Evolutionary conservation across 352 stramenopile genomes (phyloP), one percentile per base, ranked within the genome.

Genomic region (Globisporangium nagaii): DNA sequence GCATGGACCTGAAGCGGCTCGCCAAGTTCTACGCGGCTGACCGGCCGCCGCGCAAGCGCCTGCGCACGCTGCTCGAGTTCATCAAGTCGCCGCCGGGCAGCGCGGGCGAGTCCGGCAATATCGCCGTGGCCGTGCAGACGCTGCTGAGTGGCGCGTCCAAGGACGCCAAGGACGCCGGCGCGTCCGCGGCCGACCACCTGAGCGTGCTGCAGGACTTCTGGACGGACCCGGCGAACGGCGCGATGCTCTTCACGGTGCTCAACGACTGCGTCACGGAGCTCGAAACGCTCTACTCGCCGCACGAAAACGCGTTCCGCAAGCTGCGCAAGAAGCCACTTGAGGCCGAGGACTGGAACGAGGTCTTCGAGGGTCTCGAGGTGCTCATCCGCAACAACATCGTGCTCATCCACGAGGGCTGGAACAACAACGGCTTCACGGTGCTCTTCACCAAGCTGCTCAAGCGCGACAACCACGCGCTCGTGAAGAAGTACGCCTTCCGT

Each of bases 401-500:
- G 25, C 58, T 82, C 20, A 71, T 95, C 41, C 68, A 82, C 41
- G 83, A 90, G 3, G 85, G 83, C 1, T 95, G 85, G 85, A 86
- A 93, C 59, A 84, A 79, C 53, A 83, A 86, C 39, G 77, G 81
- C 1, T 83, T 95, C 45, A 81, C 84, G 2, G 70, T 88, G 61
- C 73, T 95, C 12, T 93, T 95, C 56, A 67, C 78, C 25, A 95
- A 95, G 65, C 58, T 95, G 32, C 70, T 93, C 22, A 86, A 88
- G 59, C 67, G 79, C 53, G 85, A 93, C 57, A 93, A 95, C 71
- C 81, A 93, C 53, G 70, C 81, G 6, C 80, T 93, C 34, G 93
- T 95, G 63, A 95, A 93, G 59, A 93, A 95, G 53, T 95, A 95
- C 58, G 84, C 84, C 5, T 95, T 95, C 60, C 71, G 84, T 1